Base-by-base conservation (phyloP, 768 basidiomycete genomes). In the Cytidiella melzeri region DNA sequence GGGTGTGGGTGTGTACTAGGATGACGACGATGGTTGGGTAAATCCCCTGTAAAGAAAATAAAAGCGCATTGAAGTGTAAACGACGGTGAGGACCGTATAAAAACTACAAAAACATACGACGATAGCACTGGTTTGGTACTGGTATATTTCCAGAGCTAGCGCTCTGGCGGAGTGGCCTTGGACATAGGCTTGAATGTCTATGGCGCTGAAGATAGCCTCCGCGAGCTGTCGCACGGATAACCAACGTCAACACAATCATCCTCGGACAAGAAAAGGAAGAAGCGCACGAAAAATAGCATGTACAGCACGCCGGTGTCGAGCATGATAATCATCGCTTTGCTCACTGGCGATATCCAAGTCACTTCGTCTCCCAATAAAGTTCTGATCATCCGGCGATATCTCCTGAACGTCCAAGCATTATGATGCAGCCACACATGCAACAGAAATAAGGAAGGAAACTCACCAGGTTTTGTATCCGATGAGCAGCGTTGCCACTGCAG, bases 271-370 rank as follows among this genome's bases (percentile, higher is more conserved):
- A 37, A 10, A 3, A 20, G 30, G 15, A 10, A 2, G 3, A 34
- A 19, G 28, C 60, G 27, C 37, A 61, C 60, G 46, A 58, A 61
- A 45, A 61, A 61, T 34, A 61, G 51, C 48, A 57, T 52, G 45
- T 61, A 61, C 1, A 58, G 30, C 3, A 61, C 20, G 30, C 60
- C 60, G 9, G 60, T 55, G 39, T 61, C 60, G 24, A 61, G 27
- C 43, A 61, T 48, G 9, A 61, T 50, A 4, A 55, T 7, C 45
- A 61, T 51, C 15, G 58, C 15, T 12, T 26, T 52, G 40, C 57
- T 51, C 30, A 34, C 30, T 7, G 30, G 30, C 30, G 30, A 34
- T 7, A 7, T 7, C 30, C 30, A 34, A 15, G 2, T 40, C 47
- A 34, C 30, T 34, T 4, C 48, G 54, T 11, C 15, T 7, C 15